Evolutionary conservation across 2,329 filamentous ascomycete species (phyloP), one percentile per base, ranked within the genome.

Genomic region (Pseudogymnoascus sp.): DNA sequence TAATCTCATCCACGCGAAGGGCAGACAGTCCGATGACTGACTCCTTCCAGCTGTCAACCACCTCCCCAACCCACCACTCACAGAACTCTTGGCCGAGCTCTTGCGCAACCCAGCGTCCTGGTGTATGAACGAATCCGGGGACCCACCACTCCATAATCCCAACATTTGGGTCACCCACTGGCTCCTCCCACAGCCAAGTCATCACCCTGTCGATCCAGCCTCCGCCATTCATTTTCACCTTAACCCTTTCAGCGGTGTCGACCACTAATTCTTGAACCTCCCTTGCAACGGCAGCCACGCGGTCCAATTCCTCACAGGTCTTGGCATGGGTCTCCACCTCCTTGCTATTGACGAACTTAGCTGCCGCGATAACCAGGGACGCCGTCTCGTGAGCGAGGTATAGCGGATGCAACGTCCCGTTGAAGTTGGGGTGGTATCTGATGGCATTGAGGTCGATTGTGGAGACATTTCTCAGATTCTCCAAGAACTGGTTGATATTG

Each of bases 191-290:
- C 8, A 60, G 14, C 58, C 37, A 60, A 41, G 33, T 39, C 59
- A 47, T 35, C 9, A 71, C 65, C 41, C 63, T 68, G 60, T 73
- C 71, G 57, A 73, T 72, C 70, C 68, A 72, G 3, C 70, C 71
- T 15, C 71, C 67, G 37, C 72, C 70, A 60, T 71, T 67, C 35
- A 73, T 59, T 2, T 68, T 67, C 11, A 65, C 63, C 8, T 59
- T 59, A 6, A 70, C 63, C 12, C 59, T 61, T 35, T 61, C 59
- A 15, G 59, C 68, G 33, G 61, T 60, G 15, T 63, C 62, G 3
- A 9, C 30, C 9, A 35, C 25, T 20, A 57, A 9, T 20, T 57
- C 8, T 35, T 70, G 68, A 8, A 33, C 57, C 8, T 66, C 62
- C 33, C 64, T 58, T 14, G 65, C 58, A 14, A 63, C 60, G 28